phyloP scores from a whole-genome alignment of 768 basidiomycete genomes.

The Asterophora lycoperdoides region DNA sequence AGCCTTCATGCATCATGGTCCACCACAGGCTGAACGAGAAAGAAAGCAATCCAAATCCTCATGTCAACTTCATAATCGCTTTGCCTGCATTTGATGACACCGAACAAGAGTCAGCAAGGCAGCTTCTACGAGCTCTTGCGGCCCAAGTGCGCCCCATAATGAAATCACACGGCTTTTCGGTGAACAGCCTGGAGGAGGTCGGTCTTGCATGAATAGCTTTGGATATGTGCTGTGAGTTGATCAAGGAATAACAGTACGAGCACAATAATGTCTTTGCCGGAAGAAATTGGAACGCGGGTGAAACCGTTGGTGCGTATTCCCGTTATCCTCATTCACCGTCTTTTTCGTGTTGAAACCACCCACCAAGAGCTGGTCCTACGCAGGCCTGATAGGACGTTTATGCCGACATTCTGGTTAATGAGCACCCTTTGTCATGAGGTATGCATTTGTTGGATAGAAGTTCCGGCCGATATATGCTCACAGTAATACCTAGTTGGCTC shows the following conservation, averaged over 20 bases:
- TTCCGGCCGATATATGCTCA: conserved; percentile 8
- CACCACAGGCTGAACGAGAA: conserved; percentile 66
- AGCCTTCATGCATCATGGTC: too few relatives aligned
- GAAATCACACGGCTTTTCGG: conserved; percentile 70
- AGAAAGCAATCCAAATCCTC: conserved; percentile 68
- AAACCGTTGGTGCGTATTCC: conserved; percentile 57
- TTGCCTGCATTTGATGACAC: conserved; percentile 39
- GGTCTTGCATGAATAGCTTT: conserved; percentile 2
- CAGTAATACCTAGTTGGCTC: conserved; percentile 54
- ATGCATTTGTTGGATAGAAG: conserved; percentile 9
- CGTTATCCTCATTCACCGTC: background rate
- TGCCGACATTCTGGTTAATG: conserved; percentile 64
- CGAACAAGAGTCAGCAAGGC: conserved; percentile 59
- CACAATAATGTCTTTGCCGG: conserved; percentile 76
- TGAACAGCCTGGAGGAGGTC: conserved; percentile 84
- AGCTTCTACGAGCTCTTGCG: conserved; percentile 72
- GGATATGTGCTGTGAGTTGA: background rate
- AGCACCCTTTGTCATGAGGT: conserved; percentile 85
- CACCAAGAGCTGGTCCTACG: conserved; percentile 72
- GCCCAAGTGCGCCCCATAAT: conserved; percentile 83
- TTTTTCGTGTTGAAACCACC: background rate
- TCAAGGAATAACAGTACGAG: conserved; percentile 52
- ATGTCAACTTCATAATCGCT: conserved; percentile 71
- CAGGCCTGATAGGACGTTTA: conserved; percentile 54
- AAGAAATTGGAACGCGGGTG: conserved; percentile 82